Conservation (phyloP, 495 filamentous ascomycete genomes). For the Halenospora varia region DNA sequence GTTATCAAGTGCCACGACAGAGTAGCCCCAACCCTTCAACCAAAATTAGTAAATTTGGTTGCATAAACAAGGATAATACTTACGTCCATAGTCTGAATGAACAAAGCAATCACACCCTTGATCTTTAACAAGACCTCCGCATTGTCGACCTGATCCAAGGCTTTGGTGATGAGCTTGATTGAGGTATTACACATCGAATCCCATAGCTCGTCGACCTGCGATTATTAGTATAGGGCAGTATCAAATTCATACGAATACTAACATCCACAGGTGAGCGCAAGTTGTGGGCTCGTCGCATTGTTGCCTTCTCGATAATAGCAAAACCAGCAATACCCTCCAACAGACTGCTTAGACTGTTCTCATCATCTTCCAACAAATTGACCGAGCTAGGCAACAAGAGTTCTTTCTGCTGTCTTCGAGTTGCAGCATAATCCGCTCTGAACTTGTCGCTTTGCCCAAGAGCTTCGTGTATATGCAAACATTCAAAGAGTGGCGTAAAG, state of each 20-base stretch:
- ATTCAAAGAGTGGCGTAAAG: slow-evolving; percentile 93
- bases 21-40: slow-evolving; percentile 78
- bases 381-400: slow-evolving; percentile 72
- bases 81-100: slow-evolving; percentile 96
- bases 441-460: slow-evolving; percentile 91
- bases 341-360: slow-evolving; percentile 72
- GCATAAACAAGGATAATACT: slow-evolving; percentile 21
- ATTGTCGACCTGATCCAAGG: slow-evolving; percentile 71
- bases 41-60: slow-evolving; percentile 21
- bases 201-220: slow-evolving; percentile 91
- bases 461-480: slow-evolving; percentile 93
- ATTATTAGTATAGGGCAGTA: slow-evolving; percentile 22
- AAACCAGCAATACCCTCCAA: slow-evolving; percentile 94
- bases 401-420: slow-evolving; percentile 86
- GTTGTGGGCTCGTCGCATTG: slow-evolving; percentile 79
- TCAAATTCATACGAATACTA: slow-evolving; percentile 26
- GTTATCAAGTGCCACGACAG: slow-evolving; percentile 71
- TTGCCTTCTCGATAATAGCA: slow-evolving; percentile 92
- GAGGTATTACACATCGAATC: slow-evolving; percentile 93
- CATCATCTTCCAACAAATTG: slow-evolving; percentile 67
- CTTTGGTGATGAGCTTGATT: slow-evolving; percentile 72
- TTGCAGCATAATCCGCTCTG: slow-evolving; percentile 82
- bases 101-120: slow-evolving; percentile 86
- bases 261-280: slow-evolving; percentile 83
- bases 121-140: slow-evolving; percentile 85